Evolutionary conservation across 257 asterid genomes (phyloP), one percentile per base, ranked within the genome.

Genomic region (Orobanche coerulescens): DNA sequence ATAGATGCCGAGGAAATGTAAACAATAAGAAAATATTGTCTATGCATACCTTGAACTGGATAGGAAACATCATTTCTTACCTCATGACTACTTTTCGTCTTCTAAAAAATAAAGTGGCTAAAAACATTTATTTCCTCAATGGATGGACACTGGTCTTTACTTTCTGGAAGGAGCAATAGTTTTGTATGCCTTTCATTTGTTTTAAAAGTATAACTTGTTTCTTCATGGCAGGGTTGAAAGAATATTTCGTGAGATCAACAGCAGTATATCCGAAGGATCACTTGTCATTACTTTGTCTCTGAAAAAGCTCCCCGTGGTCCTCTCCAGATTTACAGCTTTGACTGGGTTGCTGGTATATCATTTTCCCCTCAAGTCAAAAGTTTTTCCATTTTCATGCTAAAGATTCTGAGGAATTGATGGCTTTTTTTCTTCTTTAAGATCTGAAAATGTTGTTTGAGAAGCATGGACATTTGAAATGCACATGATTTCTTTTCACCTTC

Each of bases 221-320:
- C 18, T 55, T 51, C 40, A 61, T 70, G 62, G 9, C 84, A 92
- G 98, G 98, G 95, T 93, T 71, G 96, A 93, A 83, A 86, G 86
- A 77, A 80, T 89, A 65, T 89, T 84, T 68, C 95, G 95, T 62
- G 98, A 88, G 79, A 80, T 93, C 71, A 89, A 86, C 80, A 85
- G 53, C 73, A 93, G 94, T 68, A 81, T 89, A 66, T 72, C 80
- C 16, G 94, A 89, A 67, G 91, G 84, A 58, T 93, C 98, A 44
- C 83, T 93, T 77, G 87, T 88, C 69, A 77, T 84, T 64, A 81
- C 95, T 10, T 67, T 89, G 67, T 61, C 74, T 62, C 90, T 93
- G 71, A 79, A 75, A 74, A 93, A 84, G 81, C 94, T 93, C 52
- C 94, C 87, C 13, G 71, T 79, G 74, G 98, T 88, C 72, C 83